phyloP scores from a whole-genome alignment of 2,329 filamentous ascomycete genomes.

The Rugonectria rugulosa region DNA sequence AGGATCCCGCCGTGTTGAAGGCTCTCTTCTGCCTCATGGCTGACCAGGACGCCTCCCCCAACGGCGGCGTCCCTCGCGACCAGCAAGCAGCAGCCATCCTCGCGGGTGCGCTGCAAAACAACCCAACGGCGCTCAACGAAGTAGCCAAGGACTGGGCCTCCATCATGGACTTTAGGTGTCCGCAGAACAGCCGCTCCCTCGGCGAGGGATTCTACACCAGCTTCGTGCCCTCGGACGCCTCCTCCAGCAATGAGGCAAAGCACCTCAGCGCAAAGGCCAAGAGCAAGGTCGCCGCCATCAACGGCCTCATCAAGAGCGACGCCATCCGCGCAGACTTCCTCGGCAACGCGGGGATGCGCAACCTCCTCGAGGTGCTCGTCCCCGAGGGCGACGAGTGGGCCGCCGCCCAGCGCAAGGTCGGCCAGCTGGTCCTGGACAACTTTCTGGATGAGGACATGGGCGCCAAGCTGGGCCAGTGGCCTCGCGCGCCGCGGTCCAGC shows the following conservation, averaged over 20 bases:
- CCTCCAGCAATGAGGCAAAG: constrained; percentile 33
- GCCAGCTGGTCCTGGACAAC: constrained; percentile 67
- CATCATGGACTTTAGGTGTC: constrained; percentile 51
- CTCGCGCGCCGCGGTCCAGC: constrained; percentile 45
- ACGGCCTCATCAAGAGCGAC: constrained; percentile 63
- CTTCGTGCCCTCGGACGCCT: constrained; percentile 44
- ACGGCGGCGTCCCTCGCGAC: constrained; percentile 48
- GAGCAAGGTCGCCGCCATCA: constrained; percentile 59
- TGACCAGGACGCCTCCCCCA: constrained; percentile 36
- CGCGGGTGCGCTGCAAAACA: constrained; percentile 68
- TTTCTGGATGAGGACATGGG: constrained; percentile 74
- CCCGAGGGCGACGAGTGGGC: constrained; percentile 58
- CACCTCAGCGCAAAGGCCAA: constrained; percentile 41
- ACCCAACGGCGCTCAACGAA: constrained; percentile 65
- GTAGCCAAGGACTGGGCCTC: constrained; percentile 57
- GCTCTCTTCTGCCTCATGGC: constrained; percentile 65
- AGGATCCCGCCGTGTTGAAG: constrained; percentile 60
- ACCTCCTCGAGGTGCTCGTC: constrained; percentile 61
- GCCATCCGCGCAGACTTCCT: constrained; percentile 64
- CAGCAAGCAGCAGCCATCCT: constrained; percentile 65
- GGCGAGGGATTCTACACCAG: constrained; percentile 51
- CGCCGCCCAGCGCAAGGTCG: constrained; percentile 60
- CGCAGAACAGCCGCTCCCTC: constrained; percentile 39
- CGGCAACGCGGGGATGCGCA: constrained; percentile 58
- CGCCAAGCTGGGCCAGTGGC: constrained; percentile 65